These are phyloP conservation scores for Lichtheimia hyalospora DNA, from an alignment of 371 early-diverging fungal species.

Conservation along the genomic window DNA sequence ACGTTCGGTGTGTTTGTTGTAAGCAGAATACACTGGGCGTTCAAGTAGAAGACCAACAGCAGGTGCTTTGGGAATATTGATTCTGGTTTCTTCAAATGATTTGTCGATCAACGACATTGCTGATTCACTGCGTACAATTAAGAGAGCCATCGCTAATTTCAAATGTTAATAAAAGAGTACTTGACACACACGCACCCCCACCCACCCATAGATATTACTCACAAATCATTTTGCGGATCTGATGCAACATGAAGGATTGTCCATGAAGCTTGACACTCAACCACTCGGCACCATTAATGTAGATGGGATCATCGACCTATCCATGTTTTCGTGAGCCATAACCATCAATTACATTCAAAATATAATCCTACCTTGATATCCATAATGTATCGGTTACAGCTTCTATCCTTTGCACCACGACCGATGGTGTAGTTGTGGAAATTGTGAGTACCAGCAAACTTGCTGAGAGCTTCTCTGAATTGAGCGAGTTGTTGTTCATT, in stretches of 20 bases:
- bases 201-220: conserved; percentile 15
- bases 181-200: too few relatives aligned
- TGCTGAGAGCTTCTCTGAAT: conserved; percentile 68
- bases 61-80: conserved; percentile 99
- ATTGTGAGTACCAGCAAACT: conserved; percentile 91
- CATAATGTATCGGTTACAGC: conserved; percentile 82
- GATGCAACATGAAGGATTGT: conserved; percentile 99
- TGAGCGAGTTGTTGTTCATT: conserved; percentile 54
- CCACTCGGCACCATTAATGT: conserved; percentile 88
- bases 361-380: conserved; percentile 59
- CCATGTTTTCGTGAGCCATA: background rate
- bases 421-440: conserved; percentile 97
- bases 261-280: conserved; percentile 92
- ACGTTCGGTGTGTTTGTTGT: conserved; percentile 52
- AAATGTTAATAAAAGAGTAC: background rate
- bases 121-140: conserved; percentile 75
- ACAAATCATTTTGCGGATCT: conserved; percentile 99
- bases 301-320: conserved; percentile 72
- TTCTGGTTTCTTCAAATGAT: conserved; percentile 64
- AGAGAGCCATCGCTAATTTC: conserved; percentile 64
- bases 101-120: conserved; percentile 67
- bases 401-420: conserved; percentile 72
- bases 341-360: background rate
- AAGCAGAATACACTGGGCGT: conserved; percentile 67
- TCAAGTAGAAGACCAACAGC: conserved; percentile 93